A percentile compares a stretch with the other conserved stretches of the same genome.
Conservation (phyloP, 2,329 filamentous ascomycete species). For the Ophiosphaerella korrae region DNA sequence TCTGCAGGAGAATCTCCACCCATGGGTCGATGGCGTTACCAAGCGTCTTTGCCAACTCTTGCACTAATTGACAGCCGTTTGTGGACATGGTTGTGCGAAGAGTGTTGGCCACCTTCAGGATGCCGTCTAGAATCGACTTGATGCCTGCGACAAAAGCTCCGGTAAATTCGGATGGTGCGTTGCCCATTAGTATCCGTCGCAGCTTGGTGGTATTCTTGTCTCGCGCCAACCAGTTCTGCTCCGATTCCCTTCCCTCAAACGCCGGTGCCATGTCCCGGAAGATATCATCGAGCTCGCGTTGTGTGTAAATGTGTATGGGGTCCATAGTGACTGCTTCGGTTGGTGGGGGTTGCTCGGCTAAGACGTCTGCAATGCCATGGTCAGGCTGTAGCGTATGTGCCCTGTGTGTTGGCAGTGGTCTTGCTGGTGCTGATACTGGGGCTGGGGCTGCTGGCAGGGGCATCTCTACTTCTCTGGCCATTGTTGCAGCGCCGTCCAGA, state of each 20-base stretch:
- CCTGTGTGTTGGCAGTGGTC: conserved; percentile 40
- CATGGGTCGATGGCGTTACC: conserved; percentile 83
- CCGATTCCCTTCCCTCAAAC: conserved; percentile 88
- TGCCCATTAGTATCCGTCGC: conserved; percentile 79
- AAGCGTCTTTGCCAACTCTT: conserved; percentile 78
- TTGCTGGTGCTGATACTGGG: conserved; percentile 20
- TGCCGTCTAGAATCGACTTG: conserved; percentile 79
- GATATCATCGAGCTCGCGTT: conserved; percentile 85
- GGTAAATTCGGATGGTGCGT: conserved; percentile 77
- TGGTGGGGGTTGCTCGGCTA: conserved; percentile 65
- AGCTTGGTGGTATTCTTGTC: conserved; percentile 81
- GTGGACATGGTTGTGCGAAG: conserved; percentile 88
- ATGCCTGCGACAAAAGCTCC: conserved; percentile 72
- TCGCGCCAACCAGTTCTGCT: conserved; percentile 87
- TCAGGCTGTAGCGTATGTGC: conserved; percentile 47
- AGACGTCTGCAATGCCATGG: conserved; percentile 50
- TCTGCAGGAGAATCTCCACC: conserved; percentile 88
- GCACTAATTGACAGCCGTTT: conserved; percentile 80
- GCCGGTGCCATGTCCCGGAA: conserved; percentile 78
- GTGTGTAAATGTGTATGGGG: conserved; percentile 80
- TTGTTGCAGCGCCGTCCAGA: conserved; percentile 68
- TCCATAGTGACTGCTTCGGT: conserved; percentile 72
- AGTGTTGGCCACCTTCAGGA: conserved; percentile 82
- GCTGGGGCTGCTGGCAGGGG: conserved; percentile 17
- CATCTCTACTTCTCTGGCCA: conserved; percentile 28